phyloP scores from a whole-genome alignment of 2,329 filamentous ascomycete species.

The Fusarium pilosicola region DNA sequence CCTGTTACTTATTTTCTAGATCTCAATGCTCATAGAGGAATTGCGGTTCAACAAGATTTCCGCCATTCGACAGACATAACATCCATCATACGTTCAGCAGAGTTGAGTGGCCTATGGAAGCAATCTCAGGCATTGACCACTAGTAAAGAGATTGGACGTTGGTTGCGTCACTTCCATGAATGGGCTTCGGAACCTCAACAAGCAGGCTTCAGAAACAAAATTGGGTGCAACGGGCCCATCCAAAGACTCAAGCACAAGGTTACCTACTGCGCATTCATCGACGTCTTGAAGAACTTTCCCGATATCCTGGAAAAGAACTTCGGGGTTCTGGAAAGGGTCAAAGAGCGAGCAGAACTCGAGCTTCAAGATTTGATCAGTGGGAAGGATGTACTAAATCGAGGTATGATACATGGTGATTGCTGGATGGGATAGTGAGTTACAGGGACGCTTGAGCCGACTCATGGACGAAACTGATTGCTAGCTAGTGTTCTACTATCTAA shows the following conservation, averaged over 20 bases:
- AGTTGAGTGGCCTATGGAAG: neutral
- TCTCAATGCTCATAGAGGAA: neutral
- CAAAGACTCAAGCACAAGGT: neutral
- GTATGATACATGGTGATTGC: neutral
- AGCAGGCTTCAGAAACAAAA: neutral
- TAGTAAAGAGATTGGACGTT: neutral
- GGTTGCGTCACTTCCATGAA: neutral
- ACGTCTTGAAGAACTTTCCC: neutral
- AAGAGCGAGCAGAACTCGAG: neutral
- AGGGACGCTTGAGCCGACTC: rapidly evolving
- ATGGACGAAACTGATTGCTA: neutral
- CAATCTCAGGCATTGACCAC: too few relatives aligned
- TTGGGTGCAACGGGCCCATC: neutral
- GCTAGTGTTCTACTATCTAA: neutral
- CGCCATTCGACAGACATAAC: neutral
- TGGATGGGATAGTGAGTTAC: neutral
- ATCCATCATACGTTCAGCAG: neutral
- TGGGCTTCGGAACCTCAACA: neutral
- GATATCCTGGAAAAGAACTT: neutral
- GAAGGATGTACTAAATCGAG: neutral
- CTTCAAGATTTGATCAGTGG: neutral
- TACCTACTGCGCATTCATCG: neutral
- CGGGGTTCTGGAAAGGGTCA: neutral
- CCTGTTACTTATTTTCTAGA: neutral
- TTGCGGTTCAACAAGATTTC: neutral